Evolutionary conservation across 495 filamentous ascomycete species (phyloP).

Genomic region (Pseudomonodictys pantanalensis): DNA sequence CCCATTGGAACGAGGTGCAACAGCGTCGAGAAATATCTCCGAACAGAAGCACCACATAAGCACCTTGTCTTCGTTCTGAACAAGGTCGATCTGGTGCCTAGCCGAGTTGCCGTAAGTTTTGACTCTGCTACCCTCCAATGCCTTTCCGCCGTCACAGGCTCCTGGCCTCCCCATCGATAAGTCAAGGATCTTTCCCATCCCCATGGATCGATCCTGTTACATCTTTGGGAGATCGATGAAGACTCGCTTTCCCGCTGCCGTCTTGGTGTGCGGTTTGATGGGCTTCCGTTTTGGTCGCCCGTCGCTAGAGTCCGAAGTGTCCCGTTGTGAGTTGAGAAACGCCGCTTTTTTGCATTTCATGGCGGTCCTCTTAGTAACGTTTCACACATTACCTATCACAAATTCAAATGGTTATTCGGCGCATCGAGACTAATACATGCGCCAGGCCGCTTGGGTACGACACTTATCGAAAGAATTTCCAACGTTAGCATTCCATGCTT

Average conservation of each 20-base stretch:
- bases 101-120: slow-evolving; percentile 83
- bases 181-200: slow-evolving; percentile 83
- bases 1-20: slow-evolving; percentile 53
- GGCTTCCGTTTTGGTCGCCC: slow-evolving; percentile 76
- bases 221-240: slow-evolving; percentile 88
- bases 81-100: slow-evolving; percentile 95
- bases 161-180: slow-evolving; percentile 61
- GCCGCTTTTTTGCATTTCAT: slow-evolving; percentile 50
- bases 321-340: slow-evolving; percentile 90
- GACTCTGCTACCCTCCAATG: slow-evolving; percentile 4
- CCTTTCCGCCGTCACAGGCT: background rate
- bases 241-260: slow-evolving; percentile 60
- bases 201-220: slow-evolving; percentile 93
- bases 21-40: slow-evolving; percentile 90
- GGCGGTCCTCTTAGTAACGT: slow-evolving; percentile 96
- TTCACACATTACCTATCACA: slow-evolving; percentile 98
- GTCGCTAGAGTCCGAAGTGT: slow-evolving; percentile 58
- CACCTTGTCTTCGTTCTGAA: slow-evolving; percentile 90
- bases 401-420: too few relatives aligned
- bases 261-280: slow-evolving; percentile 63
- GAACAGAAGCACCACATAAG: slow-evolving; percentile 91
- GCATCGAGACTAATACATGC: background rate
- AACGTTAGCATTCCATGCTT: slow-evolving; percentile 89
- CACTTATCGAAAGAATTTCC: slow-evolving; percentile 80
- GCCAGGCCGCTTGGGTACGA: slow-evolving; percentile 81